Percentiles rank a stretch among this genome's conserved stretches.
These are phyloP conservation scores for Candida xyloterini DNA, from an alignment of 805 yeast genomes.

Conservation along the genomic window DNA sequence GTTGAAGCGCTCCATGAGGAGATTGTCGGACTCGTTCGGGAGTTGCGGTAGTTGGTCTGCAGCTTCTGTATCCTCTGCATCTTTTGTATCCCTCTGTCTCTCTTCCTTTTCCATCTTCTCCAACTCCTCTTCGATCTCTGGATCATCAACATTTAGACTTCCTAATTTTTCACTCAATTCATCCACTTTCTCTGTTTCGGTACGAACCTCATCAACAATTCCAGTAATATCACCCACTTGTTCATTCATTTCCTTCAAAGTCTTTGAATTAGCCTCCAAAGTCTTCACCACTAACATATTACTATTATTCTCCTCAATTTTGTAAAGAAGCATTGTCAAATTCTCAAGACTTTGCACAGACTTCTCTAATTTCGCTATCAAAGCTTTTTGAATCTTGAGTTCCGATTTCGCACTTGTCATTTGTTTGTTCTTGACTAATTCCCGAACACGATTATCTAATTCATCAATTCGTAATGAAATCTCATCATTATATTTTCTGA, in stretches of 20 bases:
- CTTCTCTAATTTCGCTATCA: slow-evolving; percentile 23
- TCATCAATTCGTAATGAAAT: slow-evolving; percentile 12
- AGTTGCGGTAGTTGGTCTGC: neutral
- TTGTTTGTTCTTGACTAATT: slow-evolving; percentile 18
- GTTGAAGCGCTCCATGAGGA: slow-evolving; percentile 10
- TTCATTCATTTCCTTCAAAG: slow-evolving; percentile 25
- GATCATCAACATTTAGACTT: slow-evolving; percentile 11
- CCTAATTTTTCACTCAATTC: slow-evolving; percentile 19
- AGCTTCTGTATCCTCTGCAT: slow-evolving; percentile 5
- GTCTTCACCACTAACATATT: slow-evolving; percentile 22
- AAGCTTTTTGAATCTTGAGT: slow-evolving; percentile 21
- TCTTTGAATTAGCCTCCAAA: slow-evolving; percentile 25
- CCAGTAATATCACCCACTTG: slow-evolving; percentile 22
- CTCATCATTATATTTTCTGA: slow-evolving; percentile 19
- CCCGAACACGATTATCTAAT: slow-evolving; percentile 12
- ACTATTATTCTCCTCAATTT: slow-evolving; percentile 29
- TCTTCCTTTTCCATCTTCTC: slow-evolving; percentile 4
- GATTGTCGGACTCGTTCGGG: slow-evolving; percentile 1
- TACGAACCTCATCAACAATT: slow-evolving; percentile 19
- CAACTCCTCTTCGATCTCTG: slow-evolving; percentile 26
- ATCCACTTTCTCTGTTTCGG: slow-evolving; percentile 20
- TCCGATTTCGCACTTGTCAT: slow-evolving; percentile 22
- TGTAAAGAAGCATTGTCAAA: slow-evolving; percentile 20
- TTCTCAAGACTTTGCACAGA: slow-evolving; percentile 23
- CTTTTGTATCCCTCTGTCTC: neutral